Percentiles rank a stretch among this genome's conserved stretches.
phyloP scores from a whole-genome alignment of 164 flowering plant genomes.

The Saururus chinensis region DNA sequence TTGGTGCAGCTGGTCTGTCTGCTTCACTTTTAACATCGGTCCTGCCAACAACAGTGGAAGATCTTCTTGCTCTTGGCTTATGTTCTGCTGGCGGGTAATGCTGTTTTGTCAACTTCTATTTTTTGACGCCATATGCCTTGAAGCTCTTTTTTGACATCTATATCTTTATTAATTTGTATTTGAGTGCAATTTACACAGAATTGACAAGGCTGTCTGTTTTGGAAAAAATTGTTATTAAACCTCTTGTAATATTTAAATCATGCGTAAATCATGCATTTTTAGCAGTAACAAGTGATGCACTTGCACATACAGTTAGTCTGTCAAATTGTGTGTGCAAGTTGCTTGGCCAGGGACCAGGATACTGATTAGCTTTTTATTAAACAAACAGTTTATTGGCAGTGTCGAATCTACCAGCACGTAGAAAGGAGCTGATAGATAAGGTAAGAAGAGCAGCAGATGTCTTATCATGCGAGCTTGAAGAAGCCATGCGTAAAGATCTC shows the following conservation, averaged over 20 bases:
- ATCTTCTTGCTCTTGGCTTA: slow-evolving; percentile 93
- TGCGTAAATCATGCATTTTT: neutral
- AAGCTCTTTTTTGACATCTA: neutral
- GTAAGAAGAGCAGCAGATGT: slow-evolving; percentile 62
- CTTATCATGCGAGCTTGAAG: slow-evolving; percentile 64
- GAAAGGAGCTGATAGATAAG: slow-evolving; percentile 45
- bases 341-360: neutral
- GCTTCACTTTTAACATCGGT: slow-evolving; percentile 92
- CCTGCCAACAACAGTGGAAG: slow-evolving; percentile 78
- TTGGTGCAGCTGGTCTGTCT: slow-evolving; percentile 91
- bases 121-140: neutral
- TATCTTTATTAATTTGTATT: neutral
- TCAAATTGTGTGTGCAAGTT: neutral
- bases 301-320: neutral
- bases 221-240: neutral
- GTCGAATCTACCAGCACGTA: slow-evolving; percentile 60
- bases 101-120: neutral
- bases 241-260: neutral
- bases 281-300: neutral
- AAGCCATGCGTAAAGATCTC: slow-evolving; percentile 76
- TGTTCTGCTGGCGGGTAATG: slow-evolving; percentile 95
- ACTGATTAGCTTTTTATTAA: neutral
- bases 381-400: slow-evolving; percentile 48
- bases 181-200: neutral
- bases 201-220: neutral